phyloP scores from a whole-genome alignment of 768 basidiomycete species.

The Lactarius vividus region DNA sequence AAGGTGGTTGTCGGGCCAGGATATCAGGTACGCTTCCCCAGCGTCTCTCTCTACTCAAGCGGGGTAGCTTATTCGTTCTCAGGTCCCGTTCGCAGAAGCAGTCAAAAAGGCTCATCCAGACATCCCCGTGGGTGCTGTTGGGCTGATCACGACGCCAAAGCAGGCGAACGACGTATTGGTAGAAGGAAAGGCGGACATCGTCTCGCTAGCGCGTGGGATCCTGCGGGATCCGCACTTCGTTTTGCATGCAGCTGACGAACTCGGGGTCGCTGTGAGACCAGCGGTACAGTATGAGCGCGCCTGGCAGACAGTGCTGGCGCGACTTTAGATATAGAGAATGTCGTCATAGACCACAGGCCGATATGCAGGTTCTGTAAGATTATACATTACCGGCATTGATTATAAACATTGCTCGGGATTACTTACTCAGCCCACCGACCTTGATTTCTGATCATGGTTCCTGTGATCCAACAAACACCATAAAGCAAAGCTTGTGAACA shows the following conservation, averaged over 20 bases:
- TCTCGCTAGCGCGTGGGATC: slow-evolving; percentile 66
- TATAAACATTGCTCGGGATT: neutral
- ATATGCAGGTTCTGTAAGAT: too few relatives aligned
- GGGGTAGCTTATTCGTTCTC: neutral
- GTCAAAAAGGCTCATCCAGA: slow-evolving; percentile 60
- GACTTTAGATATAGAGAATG: slow-evolving; percentile 8
- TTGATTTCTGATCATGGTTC: neutral
- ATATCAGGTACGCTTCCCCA: slow-evolving; percentile 51
- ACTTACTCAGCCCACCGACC: neutral
- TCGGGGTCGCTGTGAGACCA: slow-evolving; percentile 63
- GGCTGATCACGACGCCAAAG: slow-evolving; percentile 62
- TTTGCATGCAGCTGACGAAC: slow-evolving; percentile 55
- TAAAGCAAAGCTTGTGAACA: neutral
- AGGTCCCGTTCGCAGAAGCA: slow-evolving; percentile 68
- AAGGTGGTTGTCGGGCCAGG: slow-evolving; percentile 55
- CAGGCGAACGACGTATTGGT: slow-evolving; percentile 62
- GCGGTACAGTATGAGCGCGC: slow-evolving; percentile 71
- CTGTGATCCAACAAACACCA: neutral
- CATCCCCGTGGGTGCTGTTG: slow-evolving; percentile 60
- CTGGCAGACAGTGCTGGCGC: slow-evolving; percentile 43
- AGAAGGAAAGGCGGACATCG: slow-evolving; percentile 63
- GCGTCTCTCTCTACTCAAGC: neutral
- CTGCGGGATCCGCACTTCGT: slow-evolving; percentile 66
- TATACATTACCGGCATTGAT: neutral
- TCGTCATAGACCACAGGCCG: neutral